Percentiles rank a stretch among this genome's conserved stretches.
Conservation (phyloP, 306 rosid genomes). For the Vigna unguiculata region DNA sequence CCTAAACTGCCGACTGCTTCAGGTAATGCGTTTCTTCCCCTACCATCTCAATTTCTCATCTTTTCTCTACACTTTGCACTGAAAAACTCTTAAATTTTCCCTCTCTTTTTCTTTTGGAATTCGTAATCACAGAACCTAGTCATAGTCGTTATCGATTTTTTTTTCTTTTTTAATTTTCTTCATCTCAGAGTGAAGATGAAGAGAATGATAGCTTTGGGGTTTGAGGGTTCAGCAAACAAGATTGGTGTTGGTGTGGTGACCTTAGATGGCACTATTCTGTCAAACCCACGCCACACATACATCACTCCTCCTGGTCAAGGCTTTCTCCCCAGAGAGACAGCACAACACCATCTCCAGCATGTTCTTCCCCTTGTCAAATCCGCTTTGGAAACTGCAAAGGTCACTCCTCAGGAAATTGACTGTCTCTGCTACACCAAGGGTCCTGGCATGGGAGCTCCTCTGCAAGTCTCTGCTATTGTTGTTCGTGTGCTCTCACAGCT, state of each 20-base stretch:
- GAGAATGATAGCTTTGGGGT: conserved; percentile 81
- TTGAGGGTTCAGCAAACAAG: conserved; percentile 97
- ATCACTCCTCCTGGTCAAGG: conserved; percentile 97
- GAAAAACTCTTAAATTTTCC: neutral
- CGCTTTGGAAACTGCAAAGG: conserved; percentile 70
- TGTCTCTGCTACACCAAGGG: conserved; percentile 94
- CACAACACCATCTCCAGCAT: conserved; percentile 91
- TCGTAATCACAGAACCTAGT: neutral
- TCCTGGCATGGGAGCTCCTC: conserved; percentile 97
- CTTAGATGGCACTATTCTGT: conserved; percentile 80
- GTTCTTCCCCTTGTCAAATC: conserved; percentile 75
- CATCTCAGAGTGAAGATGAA: conserved; percentile 54
- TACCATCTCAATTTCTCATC: neutral
- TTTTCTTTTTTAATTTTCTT: neutral
- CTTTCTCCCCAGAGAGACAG: conserved; percentile 92
- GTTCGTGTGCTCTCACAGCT: conserved; percentile 83
- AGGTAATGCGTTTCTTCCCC: neutral
- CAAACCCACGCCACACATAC: conserved; percentile 93
- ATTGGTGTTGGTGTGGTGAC: conserved; percentile 85
- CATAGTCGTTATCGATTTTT: neutral
- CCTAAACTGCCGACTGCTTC: neutral
- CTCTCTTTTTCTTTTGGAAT: neutral
- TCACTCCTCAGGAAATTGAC: conserved; percentile 73
- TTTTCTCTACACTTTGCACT: neutral
- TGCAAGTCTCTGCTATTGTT: conserved; percentile 84